Evolutionary conservation across 306 rosid species (phyloP).

Genomic region (Pyrus bretschneideri): DNA sequence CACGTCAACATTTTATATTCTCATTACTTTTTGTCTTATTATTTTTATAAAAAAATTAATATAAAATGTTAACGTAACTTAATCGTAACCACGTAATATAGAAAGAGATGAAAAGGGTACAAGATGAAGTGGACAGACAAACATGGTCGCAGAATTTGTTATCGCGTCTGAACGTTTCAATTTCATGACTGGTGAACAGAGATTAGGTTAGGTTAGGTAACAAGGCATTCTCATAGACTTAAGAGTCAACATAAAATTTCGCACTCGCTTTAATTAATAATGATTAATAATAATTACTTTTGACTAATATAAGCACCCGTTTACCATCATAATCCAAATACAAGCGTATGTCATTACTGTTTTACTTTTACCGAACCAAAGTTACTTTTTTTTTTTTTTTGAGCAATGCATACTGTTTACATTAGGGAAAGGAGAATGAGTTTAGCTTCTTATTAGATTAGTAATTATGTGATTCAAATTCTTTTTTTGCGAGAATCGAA

Average conservation of each 20-base stretch:
- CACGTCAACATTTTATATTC: no score
- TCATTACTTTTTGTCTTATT: no score
- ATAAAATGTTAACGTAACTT: no score
- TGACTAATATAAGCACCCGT: background rate
- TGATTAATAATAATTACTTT: background rate
- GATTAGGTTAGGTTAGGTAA: background rate
- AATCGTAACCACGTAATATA: no score
- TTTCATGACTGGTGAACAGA: background rate
- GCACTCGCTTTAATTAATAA: background rate
- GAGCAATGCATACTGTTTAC: no score
- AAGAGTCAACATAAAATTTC: background rate
- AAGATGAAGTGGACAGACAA: no score
- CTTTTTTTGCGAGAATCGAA: no score
- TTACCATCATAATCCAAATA: background rate
- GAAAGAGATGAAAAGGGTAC: no score
- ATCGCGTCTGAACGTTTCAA: no score
- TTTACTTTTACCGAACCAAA: background rate
- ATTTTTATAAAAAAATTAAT: no score
- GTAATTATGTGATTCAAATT: accelerated
- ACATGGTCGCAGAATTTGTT: background rate
- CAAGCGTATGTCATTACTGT: background rate
- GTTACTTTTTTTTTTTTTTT: no score
- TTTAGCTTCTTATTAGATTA: accelerated
- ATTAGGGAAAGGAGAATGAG: accelerated
- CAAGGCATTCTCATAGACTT: background rate